Percentiles rank a stretch among this genome's conserved stretches.
These are phyloP conservation scores for Naganishia onofrii DNA, from an alignment of 768 basidiomycete species.

Conservation along the genomic window DNA sequence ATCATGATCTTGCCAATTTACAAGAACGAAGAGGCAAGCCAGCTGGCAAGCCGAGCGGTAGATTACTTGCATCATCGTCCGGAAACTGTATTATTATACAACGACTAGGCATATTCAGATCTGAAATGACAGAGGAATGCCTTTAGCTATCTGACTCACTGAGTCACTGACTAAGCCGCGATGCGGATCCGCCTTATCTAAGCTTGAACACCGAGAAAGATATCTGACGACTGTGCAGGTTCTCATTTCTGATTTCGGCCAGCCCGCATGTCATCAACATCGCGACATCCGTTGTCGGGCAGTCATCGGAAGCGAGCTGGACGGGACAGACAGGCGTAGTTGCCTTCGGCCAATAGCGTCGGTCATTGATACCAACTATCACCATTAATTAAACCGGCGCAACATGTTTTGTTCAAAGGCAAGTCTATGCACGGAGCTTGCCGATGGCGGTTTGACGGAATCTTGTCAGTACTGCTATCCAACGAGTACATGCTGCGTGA, in stretches of 20 bases:
- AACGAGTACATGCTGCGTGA: conserved; percentile 9
- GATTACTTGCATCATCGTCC: too few species aligned
- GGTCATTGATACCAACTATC: not conserved
- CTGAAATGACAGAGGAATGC: too few species aligned
- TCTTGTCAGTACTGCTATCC: conserved; percentile 14
- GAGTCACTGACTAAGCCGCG: too few species aligned
- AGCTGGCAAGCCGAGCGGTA: too few species aligned
- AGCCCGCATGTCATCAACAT: not conserved
- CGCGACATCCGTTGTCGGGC: not conserved
- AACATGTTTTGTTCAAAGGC: conserved; percentile 15
- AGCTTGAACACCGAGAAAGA: not conserved
- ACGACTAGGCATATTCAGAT: too few species aligned
- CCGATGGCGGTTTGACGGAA: conserved; percentile 4
- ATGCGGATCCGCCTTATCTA: too few species aligned
- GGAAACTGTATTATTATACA: too few species aligned
- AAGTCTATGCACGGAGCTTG: conserved; percentile 9
- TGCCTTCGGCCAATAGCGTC: conserved; percentile 10
- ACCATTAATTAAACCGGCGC: not conserved
- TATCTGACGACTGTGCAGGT: conserved; percentile 11
- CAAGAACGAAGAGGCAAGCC: too few species aligned
- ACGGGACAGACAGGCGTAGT: too few species aligned
- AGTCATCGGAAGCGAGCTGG: conserved; percentile 10
- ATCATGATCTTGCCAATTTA: too few species aligned
- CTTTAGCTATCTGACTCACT: too few species aligned
- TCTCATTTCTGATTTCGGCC: not conserved